Evolutionary conservation across 192 early-diverging fungal genomes (phyloP), one percentile per base, ranked within the genome.

Genomic region (Coemansia sp.): DNA sequence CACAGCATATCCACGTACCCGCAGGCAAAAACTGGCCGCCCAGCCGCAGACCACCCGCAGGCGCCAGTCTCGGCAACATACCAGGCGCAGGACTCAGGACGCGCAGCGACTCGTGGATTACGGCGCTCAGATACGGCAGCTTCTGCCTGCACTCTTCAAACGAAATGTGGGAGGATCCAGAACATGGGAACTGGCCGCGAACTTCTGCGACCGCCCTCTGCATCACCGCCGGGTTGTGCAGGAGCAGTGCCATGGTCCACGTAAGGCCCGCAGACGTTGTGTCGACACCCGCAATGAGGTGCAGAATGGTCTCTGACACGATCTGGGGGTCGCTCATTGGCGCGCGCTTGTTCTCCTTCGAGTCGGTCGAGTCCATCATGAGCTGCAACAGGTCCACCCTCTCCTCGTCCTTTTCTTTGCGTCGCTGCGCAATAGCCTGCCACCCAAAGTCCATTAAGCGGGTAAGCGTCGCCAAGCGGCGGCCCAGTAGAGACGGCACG

Each of bases 51-150:
- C 75, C 75, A 21, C 62, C 70, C 3, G 44, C 36, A 0, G 75
- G 75, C 26, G 69, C 68, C 41, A 79, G 26, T 11, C 76, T 62
- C 21, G 72, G 72, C 4, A 72, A 37, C 43, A 78, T 74, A 21
- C 67, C 65, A 14, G 76, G 68, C 8, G 72, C 71, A 4, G 76
- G 72, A 8, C 65, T 60, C 59, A 71, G 48, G n/a, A 71, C 50
- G 0, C 82, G 60, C 43, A 83, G 62, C 0, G 79, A 74, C 58
- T 83, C 82, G 39, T 44, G 54, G 40, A 83, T 74, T 14, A 78
- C 72, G 2, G 82, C 78, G 0, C 53, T 41, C 39, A 83, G 41
- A 18, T 72, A 81, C 14, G 82, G 74, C 53, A 83, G 48, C 36
- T 37, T 22, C 56, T 39, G 52, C 1, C 56, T 46, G 34, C 66